Percentiles rank a stretch among this genome's conserved stretches.
Evolutionary conservation across 345 rosid genomes (phyloP).

Genomic region (Syzygium jambos): DNA sequence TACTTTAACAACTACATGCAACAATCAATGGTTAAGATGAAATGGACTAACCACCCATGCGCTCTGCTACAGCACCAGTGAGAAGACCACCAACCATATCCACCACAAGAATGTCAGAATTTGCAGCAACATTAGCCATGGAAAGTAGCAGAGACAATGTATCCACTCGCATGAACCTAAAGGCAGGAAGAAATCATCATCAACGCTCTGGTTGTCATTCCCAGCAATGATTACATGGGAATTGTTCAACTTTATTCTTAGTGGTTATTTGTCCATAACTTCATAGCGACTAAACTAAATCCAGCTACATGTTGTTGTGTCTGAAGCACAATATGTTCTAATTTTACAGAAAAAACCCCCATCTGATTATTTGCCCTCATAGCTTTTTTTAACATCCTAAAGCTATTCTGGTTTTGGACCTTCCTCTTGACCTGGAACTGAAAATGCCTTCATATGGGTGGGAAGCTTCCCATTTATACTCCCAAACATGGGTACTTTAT

Average conservation of each 20-base stretch:
- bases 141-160: conserved; percentile 75
- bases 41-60: conserved; percentile 61
- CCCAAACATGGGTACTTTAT: background rate
- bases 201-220: background rate
- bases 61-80: conserved; percentile 93
- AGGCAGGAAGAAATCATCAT: background rate
- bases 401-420: background rate
- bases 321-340: background rate
- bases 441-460: background rate
- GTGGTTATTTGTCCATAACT: background rate
- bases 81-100: conserved; percentile 95
- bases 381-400: background rate
- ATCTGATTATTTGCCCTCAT: background rate
- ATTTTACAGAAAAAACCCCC: background rate
- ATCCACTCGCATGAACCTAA: conserved; percentile 77
- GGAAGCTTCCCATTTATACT: background rate
- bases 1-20: background rate
- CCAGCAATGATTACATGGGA: background rate
- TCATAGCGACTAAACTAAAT: background rate
- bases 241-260: background rate
- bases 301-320: background rate
- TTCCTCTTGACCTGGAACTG: background rate
- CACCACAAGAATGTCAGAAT: conserved; percentile 73
- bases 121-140: conserved; percentile 70
- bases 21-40: background rate